Evolutionary conservation across 2,329 filamentous ascomycete genomes (phyloP).

Genomic region (Penicillium sp.): DNA sequence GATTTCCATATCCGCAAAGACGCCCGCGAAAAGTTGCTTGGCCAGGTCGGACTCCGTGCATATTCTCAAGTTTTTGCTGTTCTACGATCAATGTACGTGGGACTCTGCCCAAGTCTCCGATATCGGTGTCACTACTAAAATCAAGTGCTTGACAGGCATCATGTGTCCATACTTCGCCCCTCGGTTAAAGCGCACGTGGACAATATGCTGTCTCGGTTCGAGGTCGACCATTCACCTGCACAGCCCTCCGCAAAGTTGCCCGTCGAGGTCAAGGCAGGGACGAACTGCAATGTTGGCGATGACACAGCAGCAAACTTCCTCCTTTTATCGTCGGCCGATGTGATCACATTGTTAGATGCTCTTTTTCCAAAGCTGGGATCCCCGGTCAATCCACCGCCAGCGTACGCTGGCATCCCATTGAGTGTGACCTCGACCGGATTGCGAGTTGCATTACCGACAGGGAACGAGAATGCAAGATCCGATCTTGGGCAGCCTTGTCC

Average conservation of each 20-base stretch:
- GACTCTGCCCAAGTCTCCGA: conserved; percentile 29
- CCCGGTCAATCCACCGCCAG: conserved; percentile 24
- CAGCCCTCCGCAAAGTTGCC: background rate
- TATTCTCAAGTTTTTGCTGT: conserved; percentile 75
- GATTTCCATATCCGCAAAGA: conserved; percentile 91
- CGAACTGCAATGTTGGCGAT: conserved; percentile 47
- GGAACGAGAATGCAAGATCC: conserved; percentile 13
- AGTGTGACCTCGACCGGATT: too few relatives aligned
- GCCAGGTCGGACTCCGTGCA: conserved; percentile 71
- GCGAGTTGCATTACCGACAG: too few relatives aligned
- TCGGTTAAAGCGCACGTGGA: conserved; percentile 32
- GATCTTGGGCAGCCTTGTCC: conserved; percentile 18
- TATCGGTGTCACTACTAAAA: conserved; percentile 1
- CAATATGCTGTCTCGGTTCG: conserved; percentile 33
- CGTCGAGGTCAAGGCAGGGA: background rate
- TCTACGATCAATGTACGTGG: conserved; percentile 59
- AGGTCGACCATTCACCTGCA: conserved; percentile 6
- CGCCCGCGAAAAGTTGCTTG: conserved; percentile 67
- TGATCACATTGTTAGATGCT: conserved; percentile 73
- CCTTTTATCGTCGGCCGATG: conserved; percentile 71
- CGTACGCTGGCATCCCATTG: conserved; percentile 20
- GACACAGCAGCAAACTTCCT: conserved; percentile 54
- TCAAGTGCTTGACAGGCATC: conserved; percentile 21
- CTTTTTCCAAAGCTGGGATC: conserved; percentile 58
- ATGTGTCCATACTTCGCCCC: conserved; percentile 32